Evolutionary conservation across 2,329 filamentous ascomycete species (phyloP).

Genomic region (Aquanectria penicillioides): DNA sequence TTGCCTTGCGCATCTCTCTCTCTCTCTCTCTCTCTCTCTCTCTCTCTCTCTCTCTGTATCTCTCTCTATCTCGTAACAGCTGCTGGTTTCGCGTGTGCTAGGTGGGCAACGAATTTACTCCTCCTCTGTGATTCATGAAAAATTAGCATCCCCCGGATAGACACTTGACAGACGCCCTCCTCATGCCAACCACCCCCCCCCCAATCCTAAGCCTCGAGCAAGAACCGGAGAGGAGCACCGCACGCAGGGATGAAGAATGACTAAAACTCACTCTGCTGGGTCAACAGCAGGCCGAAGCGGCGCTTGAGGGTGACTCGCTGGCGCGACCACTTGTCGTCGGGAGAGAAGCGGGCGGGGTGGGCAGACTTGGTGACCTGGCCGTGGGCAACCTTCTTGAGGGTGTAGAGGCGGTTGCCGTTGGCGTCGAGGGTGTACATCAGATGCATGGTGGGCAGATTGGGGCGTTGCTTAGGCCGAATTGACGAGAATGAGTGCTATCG

Average conservation of each 20-base stretch:
- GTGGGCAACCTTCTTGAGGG: conserved; percentile 87
- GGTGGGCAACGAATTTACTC: too few relatives aligned
- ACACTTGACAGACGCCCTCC: too few relatives aligned
- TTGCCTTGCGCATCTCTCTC: not conserved
- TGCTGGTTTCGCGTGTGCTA: too few relatives aligned
- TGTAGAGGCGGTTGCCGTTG: conserved; percentile 90
- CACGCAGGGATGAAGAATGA: not conserved
- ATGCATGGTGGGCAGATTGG: conserved; percentile 58
- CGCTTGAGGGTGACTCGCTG: conserved; percentile 96
- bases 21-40: not conserved
- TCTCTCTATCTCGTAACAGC: too few relatives aligned
- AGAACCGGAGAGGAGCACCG: too few relatives aligned
- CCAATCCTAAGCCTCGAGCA: not conserved
- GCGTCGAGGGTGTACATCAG: conserved; percentile 85
- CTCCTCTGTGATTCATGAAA: conserved; percentile 34
- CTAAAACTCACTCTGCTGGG: conserved; percentile 70
- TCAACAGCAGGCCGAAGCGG: conserved; percentile 88
- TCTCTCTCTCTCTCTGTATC: not conserved
- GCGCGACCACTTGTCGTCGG: conserved; percentile 98
- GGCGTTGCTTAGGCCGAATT: conserved; percentile 4
- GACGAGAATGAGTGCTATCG: conserved; percentile 14
- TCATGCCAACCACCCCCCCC: too few relatives aligned
- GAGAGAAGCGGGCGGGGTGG: conserved; percentile 95
- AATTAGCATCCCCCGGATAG: too few relatives aligned
- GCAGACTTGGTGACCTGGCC: conserved; percentile 94